Percentiles rank a stretch among this genome's conserved stretches.
Conservation (phyloP, 345 rosid genomes). For the Citrus maxima region DNA sequence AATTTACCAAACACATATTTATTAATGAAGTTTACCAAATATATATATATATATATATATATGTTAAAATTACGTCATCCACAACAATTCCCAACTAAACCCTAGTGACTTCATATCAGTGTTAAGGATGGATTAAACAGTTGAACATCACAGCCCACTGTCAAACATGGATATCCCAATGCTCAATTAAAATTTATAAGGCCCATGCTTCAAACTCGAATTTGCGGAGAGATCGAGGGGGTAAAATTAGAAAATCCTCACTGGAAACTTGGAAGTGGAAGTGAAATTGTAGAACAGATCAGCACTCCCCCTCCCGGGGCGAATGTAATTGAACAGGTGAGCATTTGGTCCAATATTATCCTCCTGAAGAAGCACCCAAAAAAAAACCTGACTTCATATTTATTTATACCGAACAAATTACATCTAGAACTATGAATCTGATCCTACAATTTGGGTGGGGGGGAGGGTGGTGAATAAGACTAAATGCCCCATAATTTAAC, state of each 20-base stretch:
- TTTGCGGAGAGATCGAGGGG: neutral
- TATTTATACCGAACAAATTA: conserved; percentile 7
- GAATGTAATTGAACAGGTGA: neutral
- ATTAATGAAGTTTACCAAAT: no score
- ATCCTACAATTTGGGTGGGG: neutral
- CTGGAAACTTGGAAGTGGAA: no score
- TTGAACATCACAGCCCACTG: neutral
- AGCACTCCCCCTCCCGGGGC: no score
- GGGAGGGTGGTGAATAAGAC: neutral
- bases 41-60: no score
- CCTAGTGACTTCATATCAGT: no score
- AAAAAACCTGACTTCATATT: neutral
- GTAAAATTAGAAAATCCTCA: no score
- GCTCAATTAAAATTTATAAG: neutral
- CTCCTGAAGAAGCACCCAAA: neutral
- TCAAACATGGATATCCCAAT: no score
- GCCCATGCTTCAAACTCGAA: neutral
- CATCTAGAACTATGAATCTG: neutral
- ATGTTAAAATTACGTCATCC: no score
- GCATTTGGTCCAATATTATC: neutral
- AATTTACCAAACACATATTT: no score
- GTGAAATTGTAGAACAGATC: no score
- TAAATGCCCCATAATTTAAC: neutral
- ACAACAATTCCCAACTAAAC: no score
- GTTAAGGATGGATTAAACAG: no score